Conservation (phyloP, 331 rosid genomes). For the Acacia pycnantha region DNA sequence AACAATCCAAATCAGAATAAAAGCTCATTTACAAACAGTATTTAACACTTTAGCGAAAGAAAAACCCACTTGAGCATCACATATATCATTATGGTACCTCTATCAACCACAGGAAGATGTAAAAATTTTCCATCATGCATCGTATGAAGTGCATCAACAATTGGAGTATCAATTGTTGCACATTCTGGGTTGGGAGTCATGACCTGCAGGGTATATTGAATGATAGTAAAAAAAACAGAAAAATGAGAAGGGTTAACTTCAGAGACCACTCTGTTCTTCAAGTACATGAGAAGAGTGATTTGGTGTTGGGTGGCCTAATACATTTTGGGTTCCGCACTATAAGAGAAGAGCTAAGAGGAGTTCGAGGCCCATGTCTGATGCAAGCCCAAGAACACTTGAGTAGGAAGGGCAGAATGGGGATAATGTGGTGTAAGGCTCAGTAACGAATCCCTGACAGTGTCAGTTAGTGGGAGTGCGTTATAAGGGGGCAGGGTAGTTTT, state of each 20-base stretch:
- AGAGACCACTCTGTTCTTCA: not conserved
- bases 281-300: not conserved
- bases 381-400: no score
- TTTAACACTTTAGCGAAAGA: not conserved
- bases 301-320: no score
- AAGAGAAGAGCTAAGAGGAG: no score
- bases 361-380: no score
- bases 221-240: conserved; percentile 7
- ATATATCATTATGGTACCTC: conserved; percentile 51
- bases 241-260: conserved; percentile 1
- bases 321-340: no score
- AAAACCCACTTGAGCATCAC: conserved; percentile 6
- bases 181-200: conserved; percentile 97
- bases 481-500: no score
- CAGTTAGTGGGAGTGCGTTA: no score
- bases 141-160: conserved; percentile 89
- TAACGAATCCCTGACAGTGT: no score
- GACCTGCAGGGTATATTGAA: conserved; percentile 52
- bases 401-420: no score
- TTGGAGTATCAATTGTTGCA: conserved; percentile 78
- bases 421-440: no score
- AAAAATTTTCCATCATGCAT: conserved; percentile 97
- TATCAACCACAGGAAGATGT: conserved; percentile 85
- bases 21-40: not conserved
- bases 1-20: conserved; percentile 37